Conservation (phyloP, 2,329 filamentous ascomycete genomes). For the Monosporascus ibericus region DNA sequence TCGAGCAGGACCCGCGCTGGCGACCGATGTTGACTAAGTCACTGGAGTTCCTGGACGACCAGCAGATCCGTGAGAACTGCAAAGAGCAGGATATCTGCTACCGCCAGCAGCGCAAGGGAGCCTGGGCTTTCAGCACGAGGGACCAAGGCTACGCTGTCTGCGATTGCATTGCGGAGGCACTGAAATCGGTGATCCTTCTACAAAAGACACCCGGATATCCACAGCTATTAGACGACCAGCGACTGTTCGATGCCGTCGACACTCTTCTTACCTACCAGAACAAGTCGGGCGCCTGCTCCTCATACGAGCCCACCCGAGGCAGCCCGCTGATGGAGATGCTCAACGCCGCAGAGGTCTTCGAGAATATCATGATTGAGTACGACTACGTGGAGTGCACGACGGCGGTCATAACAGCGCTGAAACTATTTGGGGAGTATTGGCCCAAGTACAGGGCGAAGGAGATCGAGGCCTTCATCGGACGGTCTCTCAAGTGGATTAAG, state of each 20-base stretch:
- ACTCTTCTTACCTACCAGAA: conserved; percentile 92
- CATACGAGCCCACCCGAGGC: conserved; percentile 80
- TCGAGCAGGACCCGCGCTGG: conserved; percentile 73
- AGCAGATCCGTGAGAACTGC: conserved; percentile 84
- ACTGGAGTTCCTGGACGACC: conserved; percentile 78
- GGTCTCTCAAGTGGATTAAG: conserved; percentile 79
- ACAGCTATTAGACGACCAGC: conserved; percentile 63
- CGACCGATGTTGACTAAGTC: conserved; percentile 77
- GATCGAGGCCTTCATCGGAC: conserved; percentile 64
- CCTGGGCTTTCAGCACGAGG: conserved; percentile 91
- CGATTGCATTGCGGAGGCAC: conserved; percentile 86
- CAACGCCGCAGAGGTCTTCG: conserved; percentile 95
- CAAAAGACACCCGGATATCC: conserved; percentile 76
- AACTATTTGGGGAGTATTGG: conserved; percentile 74
- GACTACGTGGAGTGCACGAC: conserved; percentile 98
- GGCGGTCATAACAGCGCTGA: conserved; percentile 81
- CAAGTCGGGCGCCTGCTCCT: conserved; percentile 74
- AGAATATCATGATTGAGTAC: conserved; percentile 96
- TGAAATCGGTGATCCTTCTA: conserved; percentile 80
- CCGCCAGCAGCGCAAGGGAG: conserved; percentile 84
- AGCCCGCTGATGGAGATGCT: conserved; percentile 74
- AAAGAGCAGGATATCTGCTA: conserved; percentile 75
- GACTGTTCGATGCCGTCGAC: conserved; percentile 83
- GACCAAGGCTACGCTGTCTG: conserved; percentile 93
- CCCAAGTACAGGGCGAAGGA: conserved; percentile 73